Percentiles rank a stretch among this genome's conserved stretches.
These are phyloP conservation scores for Tricholomella constricta DNA, from an alignment of 768 basidiomycete genomes.

Conservation along the genomic window DNA sequence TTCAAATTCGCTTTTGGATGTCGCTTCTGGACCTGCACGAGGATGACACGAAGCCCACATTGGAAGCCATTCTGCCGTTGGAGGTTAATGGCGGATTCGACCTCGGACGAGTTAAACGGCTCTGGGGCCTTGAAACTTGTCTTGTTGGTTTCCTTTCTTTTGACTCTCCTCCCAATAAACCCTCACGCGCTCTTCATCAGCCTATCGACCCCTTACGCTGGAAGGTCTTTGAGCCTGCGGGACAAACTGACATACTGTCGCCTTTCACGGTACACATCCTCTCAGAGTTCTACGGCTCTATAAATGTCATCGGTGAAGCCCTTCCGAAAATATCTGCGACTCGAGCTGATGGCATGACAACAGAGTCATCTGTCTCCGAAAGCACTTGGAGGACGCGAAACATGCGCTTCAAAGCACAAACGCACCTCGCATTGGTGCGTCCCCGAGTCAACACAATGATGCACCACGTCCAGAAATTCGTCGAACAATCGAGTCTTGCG, in stretches of 20 bases:
- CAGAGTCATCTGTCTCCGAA: conserved; percentile 10
- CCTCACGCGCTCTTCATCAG: conserved; percentile 3
- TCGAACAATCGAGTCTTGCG: neutral
- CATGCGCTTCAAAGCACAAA: neutral
- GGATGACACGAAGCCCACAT: conserved; percentile 9
- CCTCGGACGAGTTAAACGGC: conserved; percentile 13
- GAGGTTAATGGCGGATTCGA: conserved; percentile 21
- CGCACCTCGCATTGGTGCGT: neutral
- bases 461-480: neutral
- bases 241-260: conserved; percentile 13
- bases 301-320: conserved; percentile 20
- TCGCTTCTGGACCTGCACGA: conserved; percentile 6
- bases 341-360: neutral
- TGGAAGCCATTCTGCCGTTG: conserved; percentile 19
- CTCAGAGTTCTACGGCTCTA: conserved; percentile 14
- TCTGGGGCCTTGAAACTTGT: conserved; percentile 22
- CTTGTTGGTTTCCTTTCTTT: conserved; percentile 3
- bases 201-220: conserved; percentile 19
- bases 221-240: conserved; percentile 16
- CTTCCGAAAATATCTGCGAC: neutral
- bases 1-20: conserved; percentile 18
- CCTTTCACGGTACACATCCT: conserved; percentile 18
- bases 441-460: neutral
- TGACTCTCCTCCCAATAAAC: too few species aligned
- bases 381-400: conserved; percentile 1